A percentile compares a stretch with the other conserved stretches of the same genome.
These are phyloP conservation scores for Bidens hawaiensis DNA, from an alignment of 140 eudicot genomes.

Conservation along the genomic window DNA sequence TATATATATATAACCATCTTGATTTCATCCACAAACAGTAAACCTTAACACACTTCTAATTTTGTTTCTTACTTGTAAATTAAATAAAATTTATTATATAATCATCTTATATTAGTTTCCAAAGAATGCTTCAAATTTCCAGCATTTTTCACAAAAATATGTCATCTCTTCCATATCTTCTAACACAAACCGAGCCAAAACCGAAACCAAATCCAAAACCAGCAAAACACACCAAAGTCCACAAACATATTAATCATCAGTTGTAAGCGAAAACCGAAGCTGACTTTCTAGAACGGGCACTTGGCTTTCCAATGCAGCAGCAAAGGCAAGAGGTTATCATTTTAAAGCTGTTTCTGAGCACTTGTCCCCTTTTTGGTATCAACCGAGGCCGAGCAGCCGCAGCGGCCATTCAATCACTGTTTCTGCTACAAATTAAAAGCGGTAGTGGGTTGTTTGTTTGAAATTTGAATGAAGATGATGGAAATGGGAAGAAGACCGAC, in stretches of 20 bases:
- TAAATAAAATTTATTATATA: too few species aligned
- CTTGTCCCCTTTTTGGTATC: conserved; percentile 26
- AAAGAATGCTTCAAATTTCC: not conserved
- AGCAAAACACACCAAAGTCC: too few species aligned
- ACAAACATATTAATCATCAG: not conserved
- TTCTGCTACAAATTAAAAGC: too few species aligned
- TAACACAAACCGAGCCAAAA: not conserved
- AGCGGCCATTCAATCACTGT: not conserved
- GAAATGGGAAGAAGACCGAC: too few species aligned
- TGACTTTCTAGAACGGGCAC: conserved; percentile 5
- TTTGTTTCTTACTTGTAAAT: not conserved
- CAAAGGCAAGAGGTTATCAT: not conserved
- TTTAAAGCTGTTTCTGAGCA: conserved; percentile 16
- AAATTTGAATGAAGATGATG: too few species aligned
- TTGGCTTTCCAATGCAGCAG: not conserved
- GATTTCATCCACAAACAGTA: not conserved
- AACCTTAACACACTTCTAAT: not conserved
- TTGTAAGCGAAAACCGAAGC: not conserved
- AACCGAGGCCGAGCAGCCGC: conserved; percentile 5
- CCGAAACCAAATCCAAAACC: too few species aligned
- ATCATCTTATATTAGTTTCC: not conserved
- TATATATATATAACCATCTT: too few species aligned
- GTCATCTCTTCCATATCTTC: not conserved
- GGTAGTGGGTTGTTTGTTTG: too few species aligned
- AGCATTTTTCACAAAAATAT: not conserved